A percentile compares a stretch with the other conserved stretches of the same genome.
These are phyloP conservation scores for Martensiomyces pterosporus DNA, from an alignment of 192 early-diverging fungal genomes.

Conservation along the genomic window DNA sequence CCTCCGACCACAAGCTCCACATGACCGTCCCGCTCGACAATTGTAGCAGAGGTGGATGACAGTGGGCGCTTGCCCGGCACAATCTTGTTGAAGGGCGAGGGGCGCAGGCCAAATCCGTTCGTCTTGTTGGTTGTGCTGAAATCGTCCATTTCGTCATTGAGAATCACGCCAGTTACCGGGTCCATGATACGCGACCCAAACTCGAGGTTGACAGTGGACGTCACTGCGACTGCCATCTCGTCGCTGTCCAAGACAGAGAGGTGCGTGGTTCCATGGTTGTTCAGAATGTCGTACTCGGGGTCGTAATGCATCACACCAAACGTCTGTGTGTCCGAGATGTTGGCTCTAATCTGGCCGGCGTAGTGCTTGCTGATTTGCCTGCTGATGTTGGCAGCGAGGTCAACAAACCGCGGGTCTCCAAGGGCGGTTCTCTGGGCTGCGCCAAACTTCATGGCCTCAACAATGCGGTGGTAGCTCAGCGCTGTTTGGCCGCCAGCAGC, in stretches of 20 bases:
- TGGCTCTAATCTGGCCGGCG: constrained; percentile 59
- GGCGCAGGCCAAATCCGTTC: constrained; percentile 75
- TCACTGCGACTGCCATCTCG: constrained; percentile 76
- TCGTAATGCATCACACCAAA: constrained; percentile 72
- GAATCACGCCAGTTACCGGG: constrained; percentile 76
- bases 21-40: constrained; percentile 40
- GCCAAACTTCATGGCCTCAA: constrained; percentile 85
- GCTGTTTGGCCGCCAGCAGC: constrained; percentile 53
- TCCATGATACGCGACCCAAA: constrained; percentile 91
- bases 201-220: constrained; percentile 84
- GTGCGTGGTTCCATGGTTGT: constrained; percentile 90
- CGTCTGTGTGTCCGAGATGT: constrained; percentile 70
- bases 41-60: constrained; percentile 52
- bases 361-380: constrained; percentile 68
- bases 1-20: constrained; percentile 78
- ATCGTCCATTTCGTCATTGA: constrained; percentile 97
- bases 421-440: constrained; percentile 78
- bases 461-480: constrained; percentile 73
- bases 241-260: constrained; percentile 73
- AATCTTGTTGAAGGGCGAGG: constrained; percentile 77
- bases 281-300: constrained; percentile 68
- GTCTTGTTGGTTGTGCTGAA: constrained; percentile 74
- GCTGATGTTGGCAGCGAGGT: constrained; percentile 39
- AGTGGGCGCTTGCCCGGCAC: constrained; percentile 82
- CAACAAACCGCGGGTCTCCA: constrained; percentile 73